These are phyloP conservation scores for Magnaporthiopsis rhizophila DNA, from an alignment of 2,329 filamentous ascomycete species.

Conservation along the genomic window DNA sequence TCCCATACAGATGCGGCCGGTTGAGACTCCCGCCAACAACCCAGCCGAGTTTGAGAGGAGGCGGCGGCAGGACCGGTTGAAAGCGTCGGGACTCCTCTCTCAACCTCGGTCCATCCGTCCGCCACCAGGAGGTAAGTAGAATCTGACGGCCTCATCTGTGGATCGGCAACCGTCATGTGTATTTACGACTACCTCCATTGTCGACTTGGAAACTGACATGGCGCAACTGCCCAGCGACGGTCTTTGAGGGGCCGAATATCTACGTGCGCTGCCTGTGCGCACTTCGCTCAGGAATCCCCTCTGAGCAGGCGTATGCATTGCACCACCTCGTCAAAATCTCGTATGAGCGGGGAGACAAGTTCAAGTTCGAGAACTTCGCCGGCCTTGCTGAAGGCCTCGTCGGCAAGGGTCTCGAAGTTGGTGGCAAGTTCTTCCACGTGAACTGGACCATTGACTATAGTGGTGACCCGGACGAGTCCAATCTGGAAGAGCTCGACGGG, in stretches of 20 bases:
- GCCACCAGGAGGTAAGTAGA: slow-evolving; percentile 51
- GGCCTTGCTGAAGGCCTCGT: slow-evolving; percentile 82
- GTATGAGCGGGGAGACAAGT: slow-evolving; percentile 89
- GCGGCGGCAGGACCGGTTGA: slow-evolving; percentile 34
- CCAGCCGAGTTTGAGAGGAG: slow-evolving; percentile 58
- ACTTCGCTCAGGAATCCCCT: slow-evolving; percentile 67
- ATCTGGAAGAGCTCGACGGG: slow-evolving; percentile 43
- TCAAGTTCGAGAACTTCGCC: slow-evolving; percentile 86
- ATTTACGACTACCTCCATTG: background rate
- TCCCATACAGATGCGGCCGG: slow-evolving; percentile 61
- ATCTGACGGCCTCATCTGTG: background rate
- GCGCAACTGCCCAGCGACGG: slow-evolving; percentile 26
- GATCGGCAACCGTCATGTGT: background rate
- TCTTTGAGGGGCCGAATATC: slow-evolving; percentile 75
- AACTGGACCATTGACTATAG: slow-evolving; percentile 72
- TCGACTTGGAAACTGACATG: slow-evolving; percentile 13
- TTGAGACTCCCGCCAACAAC: slow-evolving; percentile 68
- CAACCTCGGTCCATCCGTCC: slow-evolving; percentile 41
- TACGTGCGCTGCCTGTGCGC: slow-evolving; percentile 83
- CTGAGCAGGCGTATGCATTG: slow-evolving; percentile 86
- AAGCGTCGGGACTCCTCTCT: slow-evolving; percentile 33
- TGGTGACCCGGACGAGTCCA: slow-evolving; percentile 41
- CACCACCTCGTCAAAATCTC: slow-evolving; percentile 95
- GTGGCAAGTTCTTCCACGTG: slow-evolving; percentile 71
- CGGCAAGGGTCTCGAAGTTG: slow-evolving; percentile 73